These are phyloP conservation scores for Paracorniculantispora psalliotae DNA, from an alignment of 2,329 filamentous ascomycete species.

Conservation along the genomic window DNA sequence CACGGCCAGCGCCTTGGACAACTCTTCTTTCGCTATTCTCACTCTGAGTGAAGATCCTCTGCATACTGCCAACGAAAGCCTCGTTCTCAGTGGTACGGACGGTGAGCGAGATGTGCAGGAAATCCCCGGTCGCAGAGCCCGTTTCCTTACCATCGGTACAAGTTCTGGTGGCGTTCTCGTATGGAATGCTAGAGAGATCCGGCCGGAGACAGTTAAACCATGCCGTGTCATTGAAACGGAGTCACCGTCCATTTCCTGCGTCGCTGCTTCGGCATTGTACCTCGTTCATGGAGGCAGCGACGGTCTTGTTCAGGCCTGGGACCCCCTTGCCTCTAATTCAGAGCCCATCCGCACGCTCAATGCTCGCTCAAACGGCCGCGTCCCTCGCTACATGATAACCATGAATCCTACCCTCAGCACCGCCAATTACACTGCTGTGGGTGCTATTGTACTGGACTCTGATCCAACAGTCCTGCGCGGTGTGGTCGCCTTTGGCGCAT, in stretches of 20 bases:
- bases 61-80: slow-evolving; percentile 37
- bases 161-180: slow-evolving; percentile 69
- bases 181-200: slow-evolving; percentile 74
- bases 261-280: slow-evolving; percentile 81
- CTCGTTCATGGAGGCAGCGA: slow-evolving; percentile 92
- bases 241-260: slow-evolving; percentile 77
- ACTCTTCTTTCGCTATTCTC: slow-evolving; percentile 65
- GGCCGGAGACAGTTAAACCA: slow-evolving; percentile 48
- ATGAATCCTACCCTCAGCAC: slow-evolving; percentile 56
- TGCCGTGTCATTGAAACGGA: slow-evolving; percentile 84
- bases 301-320: slow-evolving; percentile 93
- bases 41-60: slow-evolving; percentile 76
- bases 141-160: slow-evolving; percentile 78
- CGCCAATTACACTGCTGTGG: slow-evolving; percentile 74
- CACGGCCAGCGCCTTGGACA: slow-evolving; percentile 66
- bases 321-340: slow-evolving; percentile 76
- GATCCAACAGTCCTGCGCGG: slow-evolving; percentile 82
- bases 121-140: slow-evolving; percentile 78
- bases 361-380: slow-evolving; percentile 74
- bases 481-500: slow-evolving; percentile 79
- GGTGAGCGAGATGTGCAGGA: slow-evolving; percentile 43
- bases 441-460: slow-evolving; percentile 80
- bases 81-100: slow-evolving; percentile 43
- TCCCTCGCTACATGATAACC: slow-evolving; percentile 64
- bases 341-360: slow-evolving; percentile 83